A percentile compares a stretch with the other conserved stretches of the same genome.
Conservation (phyloP, 1,284 basidiomycete genomes). For the Marasmius fiardii region DNA sequence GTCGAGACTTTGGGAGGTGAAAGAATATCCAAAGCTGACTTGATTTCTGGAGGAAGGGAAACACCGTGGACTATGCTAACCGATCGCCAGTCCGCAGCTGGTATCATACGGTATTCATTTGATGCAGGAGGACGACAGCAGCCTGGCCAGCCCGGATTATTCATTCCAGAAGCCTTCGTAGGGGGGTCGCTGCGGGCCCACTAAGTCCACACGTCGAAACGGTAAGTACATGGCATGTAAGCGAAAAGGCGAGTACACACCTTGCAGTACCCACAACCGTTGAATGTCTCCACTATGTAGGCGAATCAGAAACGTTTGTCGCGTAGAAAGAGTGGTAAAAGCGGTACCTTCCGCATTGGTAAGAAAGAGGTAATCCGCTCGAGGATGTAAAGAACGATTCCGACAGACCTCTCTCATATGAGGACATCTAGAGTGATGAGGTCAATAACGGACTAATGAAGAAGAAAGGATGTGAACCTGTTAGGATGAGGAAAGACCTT, state of each 20-base stretch:
- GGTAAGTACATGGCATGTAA: constrained; percentile 25
- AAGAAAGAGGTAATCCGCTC: constrained; percentile 69
- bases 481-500: constrained; percentile 62
- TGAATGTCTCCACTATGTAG: constrained; percentile 67
- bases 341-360: constrained; percentile 78
- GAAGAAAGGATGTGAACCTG: constrained; percentile 37
- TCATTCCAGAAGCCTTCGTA: constrained; percentile 48
- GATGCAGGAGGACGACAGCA: constrained; percentile 70
- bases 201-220: constrained; percentile 33
- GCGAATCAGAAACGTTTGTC: constrained; percentile 11
- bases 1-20: constrained; percentile 22
- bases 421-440: constrained; percentile 52
- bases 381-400: constrained; percentile 67
- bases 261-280: constrained; percentile 84
- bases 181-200: constrained; percentile 63
- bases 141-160: constrained; percentile 79
- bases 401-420: constrained; percentile 71
- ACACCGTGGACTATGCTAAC: constrained; percentile 70
- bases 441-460: constrained; percentile 12
- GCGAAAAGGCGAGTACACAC: constrained; percentile 35
- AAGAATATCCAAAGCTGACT: constrained; percentile 56
- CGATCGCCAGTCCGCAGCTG: constrained; percentile 74
- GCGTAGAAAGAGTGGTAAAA: constrained; percentile 16
- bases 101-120: constrained; percentile 57
- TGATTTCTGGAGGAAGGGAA: constrained; percentile 67